These are phyloP conservation scores for Apiotrichum sp. DNA, from an alignment of 1,284 basidiomycete genomes.

Conservation along the genomic window DNA sequence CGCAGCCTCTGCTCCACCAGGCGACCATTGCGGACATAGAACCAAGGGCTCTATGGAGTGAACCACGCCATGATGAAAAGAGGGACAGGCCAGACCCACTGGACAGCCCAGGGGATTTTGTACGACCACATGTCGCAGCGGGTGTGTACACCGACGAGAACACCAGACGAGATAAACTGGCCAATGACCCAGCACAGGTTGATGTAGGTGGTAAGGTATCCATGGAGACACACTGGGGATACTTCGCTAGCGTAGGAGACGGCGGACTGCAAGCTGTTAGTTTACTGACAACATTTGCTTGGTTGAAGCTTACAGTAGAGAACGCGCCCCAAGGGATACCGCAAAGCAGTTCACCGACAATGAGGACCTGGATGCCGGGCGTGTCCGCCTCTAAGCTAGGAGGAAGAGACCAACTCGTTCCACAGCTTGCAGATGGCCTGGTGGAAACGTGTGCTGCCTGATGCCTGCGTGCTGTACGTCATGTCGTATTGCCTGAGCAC, in stretches of 20 bases:
- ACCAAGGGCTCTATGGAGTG: conserved; percentile 32
- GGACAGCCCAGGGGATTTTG: conserved; percentile 12
- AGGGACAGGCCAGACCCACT: conserved; percentile 46
- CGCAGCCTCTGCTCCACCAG: conserved; percentile 17
- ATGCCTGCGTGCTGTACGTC: no score
- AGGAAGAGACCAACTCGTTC: no score
- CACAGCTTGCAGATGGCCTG: no score
- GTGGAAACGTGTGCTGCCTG: no score
- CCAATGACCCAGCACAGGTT: conserved; percentile 52
- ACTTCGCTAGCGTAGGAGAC: conserved; percentile 51
- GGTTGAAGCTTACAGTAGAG: conserved; percentile 7
- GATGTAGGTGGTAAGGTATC: conserved; percentile 38
- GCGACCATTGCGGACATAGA: conserved; percentile 23
- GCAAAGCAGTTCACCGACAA: conserved; percentile 23
- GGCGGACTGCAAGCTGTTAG: background rate
- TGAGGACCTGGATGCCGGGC: conserved; percentile 12
- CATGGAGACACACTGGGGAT: conserved; percentile 39
- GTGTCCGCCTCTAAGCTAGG: no score
- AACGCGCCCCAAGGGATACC: conserved; percentile 48
- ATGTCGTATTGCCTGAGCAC: no score
- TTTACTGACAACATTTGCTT: no score
- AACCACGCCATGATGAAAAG: conserved; percentile 18
- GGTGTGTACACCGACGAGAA: conserved; percentile 5
- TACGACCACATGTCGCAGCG: conserved; percentile 20
- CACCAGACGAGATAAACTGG: conserved; percentile 21